phyloP scores from a whole-genome alignment of 805 yeast genomes.

The Saturnispora dispora region DNA sequence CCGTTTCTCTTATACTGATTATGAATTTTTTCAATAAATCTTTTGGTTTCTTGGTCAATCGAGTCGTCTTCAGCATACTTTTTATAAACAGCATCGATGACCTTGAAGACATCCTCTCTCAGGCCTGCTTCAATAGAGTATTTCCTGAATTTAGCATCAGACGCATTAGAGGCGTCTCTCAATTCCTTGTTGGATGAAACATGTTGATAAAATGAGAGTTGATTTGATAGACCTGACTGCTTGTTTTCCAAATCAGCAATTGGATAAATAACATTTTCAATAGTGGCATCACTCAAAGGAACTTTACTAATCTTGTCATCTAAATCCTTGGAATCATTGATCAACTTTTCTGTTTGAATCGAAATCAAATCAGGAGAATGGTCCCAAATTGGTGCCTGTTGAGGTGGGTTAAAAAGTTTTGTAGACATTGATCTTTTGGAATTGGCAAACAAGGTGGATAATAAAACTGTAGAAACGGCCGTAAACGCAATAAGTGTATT shows the following conservation, averaged over 20 bases:
- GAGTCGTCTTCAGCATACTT: conserved; percentile 24
- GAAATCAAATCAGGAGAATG: conserved; percentile 44
- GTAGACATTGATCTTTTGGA: neutral
- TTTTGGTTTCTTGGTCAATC: conserved; percentile 45
- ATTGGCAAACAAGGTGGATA: neutral
- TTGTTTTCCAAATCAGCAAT: conserved; percentile 43
- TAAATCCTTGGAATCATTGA: conserved; percentile 34
- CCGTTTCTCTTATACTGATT: conserved; percentile 60
- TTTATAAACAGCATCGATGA: conserved; percentile 45
- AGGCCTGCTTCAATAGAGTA: conserved; percentile 53
- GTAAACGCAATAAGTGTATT: neutral
- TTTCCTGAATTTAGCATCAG: conserved; percentile 49
- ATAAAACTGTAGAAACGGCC: neutral
- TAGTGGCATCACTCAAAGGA: conserved; percentile 36
- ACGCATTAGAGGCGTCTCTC: conserved; percentile 61
- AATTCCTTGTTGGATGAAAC: conserved; percentile 57
- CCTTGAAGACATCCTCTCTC: conserved; percentile 57
- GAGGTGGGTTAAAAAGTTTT: conserved; percentile 21
- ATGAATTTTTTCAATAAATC: conserved; percentile 49
- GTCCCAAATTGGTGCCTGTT: conserved; percentile 47
- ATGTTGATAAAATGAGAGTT: conserved; percentile 60
- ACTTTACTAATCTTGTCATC: conserved; percentile 45
- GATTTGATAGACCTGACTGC: conserved; percentile 36
- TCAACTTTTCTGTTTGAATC: conserved; percentile 34
- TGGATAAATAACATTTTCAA: conserved; percentile 49